Conservation (phyloP, 306 rosid species). For the Nissolia schottii region DNA sequence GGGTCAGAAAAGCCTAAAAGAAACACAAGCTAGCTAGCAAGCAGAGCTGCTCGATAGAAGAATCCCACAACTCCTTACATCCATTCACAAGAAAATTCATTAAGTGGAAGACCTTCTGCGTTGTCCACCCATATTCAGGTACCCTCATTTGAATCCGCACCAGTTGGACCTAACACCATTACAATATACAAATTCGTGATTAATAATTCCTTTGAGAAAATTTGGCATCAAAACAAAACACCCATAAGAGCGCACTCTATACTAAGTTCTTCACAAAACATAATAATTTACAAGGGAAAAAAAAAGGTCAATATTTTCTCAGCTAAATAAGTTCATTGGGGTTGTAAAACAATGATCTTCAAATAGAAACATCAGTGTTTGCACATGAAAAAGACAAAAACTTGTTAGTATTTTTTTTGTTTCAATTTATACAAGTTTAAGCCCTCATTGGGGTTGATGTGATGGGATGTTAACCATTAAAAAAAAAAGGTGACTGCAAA, state of each 20-base stretch:
- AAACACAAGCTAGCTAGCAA: background rate
- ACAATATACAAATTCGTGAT: background rate
- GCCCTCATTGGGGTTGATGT: background rate
- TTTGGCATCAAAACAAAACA: background rate
- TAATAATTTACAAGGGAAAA: background rate
- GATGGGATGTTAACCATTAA: background rate
- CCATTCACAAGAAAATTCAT: conserved; percentile 74
- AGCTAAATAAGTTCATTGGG: background rate
- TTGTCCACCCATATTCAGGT: conserved; percentile 80
- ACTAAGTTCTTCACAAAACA: background rate
- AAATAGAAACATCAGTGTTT: background rate
- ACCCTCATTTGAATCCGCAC: conserved; percentile 68
- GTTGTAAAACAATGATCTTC: background rate
- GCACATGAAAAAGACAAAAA: conserved; percentile 4
- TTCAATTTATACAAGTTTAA: background rate
- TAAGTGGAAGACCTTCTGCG: conserved; percentile 77
- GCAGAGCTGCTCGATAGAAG: background rate
- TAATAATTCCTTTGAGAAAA: background rate
- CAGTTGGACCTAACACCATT: conserved; percentile 55
- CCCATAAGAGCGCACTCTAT: background rate
- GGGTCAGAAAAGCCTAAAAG: background rate
- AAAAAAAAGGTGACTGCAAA: background rate
- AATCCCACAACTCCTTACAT: conserved; percentile 39
- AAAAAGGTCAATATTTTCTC: background rate
- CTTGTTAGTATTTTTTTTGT: background rate